These are phyloP conservation scores for Sutorius eximius DNA, from an alignment of 1,284 basidiomycete species.

Conservation along the genomic window DNA sequence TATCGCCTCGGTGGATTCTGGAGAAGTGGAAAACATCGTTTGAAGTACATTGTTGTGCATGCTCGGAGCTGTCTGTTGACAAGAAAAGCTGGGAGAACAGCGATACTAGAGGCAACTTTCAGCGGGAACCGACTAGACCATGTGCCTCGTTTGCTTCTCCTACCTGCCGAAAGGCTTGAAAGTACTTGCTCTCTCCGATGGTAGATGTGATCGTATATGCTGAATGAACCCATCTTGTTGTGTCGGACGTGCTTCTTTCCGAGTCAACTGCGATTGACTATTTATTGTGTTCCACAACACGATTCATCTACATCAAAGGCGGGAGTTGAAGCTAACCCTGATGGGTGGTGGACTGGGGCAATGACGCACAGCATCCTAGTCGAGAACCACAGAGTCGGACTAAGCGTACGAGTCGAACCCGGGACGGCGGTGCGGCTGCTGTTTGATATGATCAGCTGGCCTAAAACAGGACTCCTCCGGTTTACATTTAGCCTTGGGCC, in stretches of 20 bases:
- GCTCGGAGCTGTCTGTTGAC: neutral
- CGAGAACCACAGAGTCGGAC: neutral
- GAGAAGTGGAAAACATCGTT: constrained; percentile 15
- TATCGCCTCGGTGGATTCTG: constrained; percentile 9
- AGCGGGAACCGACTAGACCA: neutral
- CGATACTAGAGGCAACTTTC: neutral
- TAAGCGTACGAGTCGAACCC: too few species aligned
- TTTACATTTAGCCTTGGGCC: too few species aligned
- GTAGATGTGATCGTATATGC: neutral
- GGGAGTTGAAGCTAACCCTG: neutral
- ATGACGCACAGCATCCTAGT: neutral
- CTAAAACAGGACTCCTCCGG: too few species aligned
- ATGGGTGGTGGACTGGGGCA: neutral
- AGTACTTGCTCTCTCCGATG: neutral
- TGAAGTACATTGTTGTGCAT: constrained; percentile 32
- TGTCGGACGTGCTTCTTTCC: neutral
- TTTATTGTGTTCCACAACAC: neutral
- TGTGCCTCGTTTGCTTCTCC: neutral
- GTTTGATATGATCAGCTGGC: too few species aligned
- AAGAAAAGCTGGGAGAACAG: neutral
- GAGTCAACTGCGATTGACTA: neutral
- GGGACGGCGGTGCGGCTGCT: too few species aligned
- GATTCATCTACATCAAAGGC: neutral
- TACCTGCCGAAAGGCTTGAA: neutral
- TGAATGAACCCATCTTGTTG: neutral